phyloP scores from a whole-genome alignment of 805 yeast species.

The Ogataea methanolica region DNA sequence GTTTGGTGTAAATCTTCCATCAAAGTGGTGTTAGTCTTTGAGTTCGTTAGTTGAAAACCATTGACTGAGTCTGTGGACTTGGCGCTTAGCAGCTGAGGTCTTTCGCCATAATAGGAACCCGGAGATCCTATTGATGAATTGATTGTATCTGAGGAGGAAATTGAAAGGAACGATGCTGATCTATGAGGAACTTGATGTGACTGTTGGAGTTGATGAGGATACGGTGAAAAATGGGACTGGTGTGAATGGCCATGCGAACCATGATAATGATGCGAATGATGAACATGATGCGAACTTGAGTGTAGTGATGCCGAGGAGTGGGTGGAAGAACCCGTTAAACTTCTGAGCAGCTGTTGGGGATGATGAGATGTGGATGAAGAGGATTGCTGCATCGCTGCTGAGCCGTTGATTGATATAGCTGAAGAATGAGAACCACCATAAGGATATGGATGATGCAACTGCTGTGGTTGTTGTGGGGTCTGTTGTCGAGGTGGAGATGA shows the following conservation, averaged over 20 bases:
- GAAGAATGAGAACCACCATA: not conserved
- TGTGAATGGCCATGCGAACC: conserved; percentile 22
- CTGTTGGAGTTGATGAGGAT: conserved; percentile 14
- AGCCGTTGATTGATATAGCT: not conserved
- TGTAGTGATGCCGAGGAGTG: conserved; percentile 17
- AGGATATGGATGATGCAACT: conserved; percentile 1
- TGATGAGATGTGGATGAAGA: not conserved
- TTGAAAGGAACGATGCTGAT: conserved; percentile 22
- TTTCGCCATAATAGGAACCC: conserved; percentile 15
- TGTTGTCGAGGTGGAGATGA: conserved; percentile 1
- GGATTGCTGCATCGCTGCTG: not conserved
- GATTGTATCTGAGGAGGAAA: conserved; percentile 21
- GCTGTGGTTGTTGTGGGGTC: conserved; percentile 8
- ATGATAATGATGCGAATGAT: conserved; percentile 16
- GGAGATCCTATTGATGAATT: conserved; percentile 24
- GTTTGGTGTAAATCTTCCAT: conserved; percentile 31
- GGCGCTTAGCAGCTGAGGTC: conserved; percentile 23
- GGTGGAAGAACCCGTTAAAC: conserved; percentile 27
- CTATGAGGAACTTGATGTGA: conserved; percentile 11
- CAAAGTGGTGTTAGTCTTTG: conserved; percentile 30
- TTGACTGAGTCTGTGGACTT: conserved; percentile 20
- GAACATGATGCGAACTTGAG: not conserved
- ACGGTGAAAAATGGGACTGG: conserved; percentile 24
- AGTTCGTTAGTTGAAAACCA: conserved; percentile 24
- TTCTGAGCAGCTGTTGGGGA: conserved; percentile 13